phyloP scores from a whole-genome alignment of 164 flowering plant genomes.

The Amborella trichopoda region DNA sequence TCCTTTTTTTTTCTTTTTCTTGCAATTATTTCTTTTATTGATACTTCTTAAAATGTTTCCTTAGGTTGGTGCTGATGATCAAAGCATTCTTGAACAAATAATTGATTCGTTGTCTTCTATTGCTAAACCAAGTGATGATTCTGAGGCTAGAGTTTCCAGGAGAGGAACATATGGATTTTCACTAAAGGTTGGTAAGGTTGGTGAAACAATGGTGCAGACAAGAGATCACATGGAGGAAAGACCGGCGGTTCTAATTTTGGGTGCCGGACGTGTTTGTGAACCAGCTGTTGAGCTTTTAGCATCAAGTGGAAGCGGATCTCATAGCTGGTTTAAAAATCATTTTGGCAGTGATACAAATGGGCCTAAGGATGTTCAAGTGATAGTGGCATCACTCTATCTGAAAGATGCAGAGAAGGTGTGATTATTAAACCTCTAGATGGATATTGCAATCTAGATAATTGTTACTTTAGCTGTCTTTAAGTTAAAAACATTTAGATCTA shows the following conservation, averaged over 20 bases:
- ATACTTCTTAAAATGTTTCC: too few species aligned
- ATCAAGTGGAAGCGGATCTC: conserved; percentile 42
- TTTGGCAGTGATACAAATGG: conserved; percentile 22
- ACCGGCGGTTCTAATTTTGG: conserved; percentile 60
- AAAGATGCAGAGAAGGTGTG: conserved; percentile 94
- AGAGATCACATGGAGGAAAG: conserved; percentile 18
- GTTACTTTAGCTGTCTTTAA: too few species aligned
- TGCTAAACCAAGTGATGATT: conserved; percentile 36
- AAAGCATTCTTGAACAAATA: conserved; percentile 55
- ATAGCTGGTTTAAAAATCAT: conserved; percentile 19
- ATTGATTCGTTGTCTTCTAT: conserved; percentile 70
- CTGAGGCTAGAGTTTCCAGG: conserved; percentile 4
- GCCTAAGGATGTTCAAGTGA: conserved; percentile 42
- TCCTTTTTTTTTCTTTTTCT: neutral
- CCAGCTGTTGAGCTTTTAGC: conserved; percentile 84
- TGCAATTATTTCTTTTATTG: conserved; percentile 1
- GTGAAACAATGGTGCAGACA: conserved; percentile 19
- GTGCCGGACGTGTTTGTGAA: conserved; percentile 94
- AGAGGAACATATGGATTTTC: conserved; percentile 33
- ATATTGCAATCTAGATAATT: too few species aligned
- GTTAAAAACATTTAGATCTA: too few species aligned
- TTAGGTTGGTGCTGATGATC: conserved; percentile 87
- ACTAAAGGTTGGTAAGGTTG: conserved; percentile 45
- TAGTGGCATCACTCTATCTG: conserved; percentile 85
- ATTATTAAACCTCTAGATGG: too few species aligned